A percentile compares a stretch with the other conserved stretches of the same genome.
phyloP scores from a whole-genome alignment of 2,329 filamentous ascomycete species.

The Penicillium nordicum region DNA sequence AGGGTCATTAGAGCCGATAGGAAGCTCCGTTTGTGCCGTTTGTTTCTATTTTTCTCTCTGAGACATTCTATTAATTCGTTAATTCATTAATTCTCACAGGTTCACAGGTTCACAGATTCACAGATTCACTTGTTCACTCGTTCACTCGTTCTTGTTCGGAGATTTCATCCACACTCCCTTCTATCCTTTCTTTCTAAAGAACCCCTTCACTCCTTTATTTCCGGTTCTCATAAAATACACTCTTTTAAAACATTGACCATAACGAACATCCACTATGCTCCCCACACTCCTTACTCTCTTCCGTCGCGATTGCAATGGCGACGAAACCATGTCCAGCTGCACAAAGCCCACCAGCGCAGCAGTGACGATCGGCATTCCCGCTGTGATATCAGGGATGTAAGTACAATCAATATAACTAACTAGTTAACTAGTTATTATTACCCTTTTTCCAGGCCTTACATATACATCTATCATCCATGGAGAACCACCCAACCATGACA shows the following conservation, averaged over 20 bases:
- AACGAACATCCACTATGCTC: not conserved
- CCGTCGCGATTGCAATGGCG: slow-evolving; percentile 6
- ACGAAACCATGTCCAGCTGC: slow-evolving; percentile 7
- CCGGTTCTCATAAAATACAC: not conserved
- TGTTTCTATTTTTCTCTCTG: not conserved
- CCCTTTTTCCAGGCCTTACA: no score
- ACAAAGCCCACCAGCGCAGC: slow-evolving; percentile 8
- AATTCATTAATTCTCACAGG: no score
- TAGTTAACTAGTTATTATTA: no score
- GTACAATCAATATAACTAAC: not conserved
- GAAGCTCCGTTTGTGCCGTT: not conserved
- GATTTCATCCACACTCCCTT: not conserved
- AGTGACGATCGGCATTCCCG: slow-evolving; percentile 6
- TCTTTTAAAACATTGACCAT: not conserved
- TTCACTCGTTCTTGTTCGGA: no score
- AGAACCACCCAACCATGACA: not conserved
- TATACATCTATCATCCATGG: no score
- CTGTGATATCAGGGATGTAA: slow-evolving; percentile 7
- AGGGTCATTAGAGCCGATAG: not conserved
- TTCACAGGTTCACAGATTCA: no score
- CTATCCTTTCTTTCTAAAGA: not conserved
- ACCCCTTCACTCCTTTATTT: slow-evolving; percentile 1
- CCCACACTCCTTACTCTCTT: slow-evolving; percentile 5
- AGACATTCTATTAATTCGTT: not conserved
- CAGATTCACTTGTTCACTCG: no score